Percentiles rank a stretch among this genome's conserved stretches.
Evolutionary conservation across 306 rosid species (phyloP).

Genomic region (Sophora flavescens): DNA sequence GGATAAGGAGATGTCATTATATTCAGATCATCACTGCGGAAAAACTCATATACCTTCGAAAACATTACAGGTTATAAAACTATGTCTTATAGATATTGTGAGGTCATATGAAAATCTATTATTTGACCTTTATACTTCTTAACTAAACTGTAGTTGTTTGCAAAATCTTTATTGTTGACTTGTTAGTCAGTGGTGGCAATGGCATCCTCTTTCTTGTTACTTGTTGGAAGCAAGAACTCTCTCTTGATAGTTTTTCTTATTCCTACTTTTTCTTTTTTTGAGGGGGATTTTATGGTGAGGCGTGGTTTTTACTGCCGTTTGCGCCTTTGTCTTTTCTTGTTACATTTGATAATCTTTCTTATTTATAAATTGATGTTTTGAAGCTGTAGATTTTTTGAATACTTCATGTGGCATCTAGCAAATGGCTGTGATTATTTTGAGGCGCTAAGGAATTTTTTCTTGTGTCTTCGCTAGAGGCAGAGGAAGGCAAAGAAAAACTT

Average conservation of each 20-base stretch:
- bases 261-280: not conserved
- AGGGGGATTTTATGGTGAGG: conserved; percentile 4
- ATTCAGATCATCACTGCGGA: conserved; percentile 91
- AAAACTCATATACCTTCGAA: conserved; percentile 86
- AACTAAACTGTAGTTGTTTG: not conserved
- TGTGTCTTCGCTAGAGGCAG: not conserved
- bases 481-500: too few relatives aligned
- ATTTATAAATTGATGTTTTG: not conserved
- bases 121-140: conserved; percentile 29
- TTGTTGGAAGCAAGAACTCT: conserved; percentile 3
- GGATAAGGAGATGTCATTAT: conserved; percentile 92
- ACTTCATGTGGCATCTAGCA: conserved; percentile 26
- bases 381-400: conserved; percentile 10
- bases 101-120: conserved; percentile 10
- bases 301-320: conserved; percentile 2
- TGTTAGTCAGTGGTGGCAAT: conserved; percentile 20
- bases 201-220: not conserved
- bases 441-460: conserved; percentile 1
- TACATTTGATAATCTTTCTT: not conserved
- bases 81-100: conserved; percentile 26
- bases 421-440: conserved; percentile 32
- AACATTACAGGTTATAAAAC: conserved; percentile 83
- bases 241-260: not conserved
- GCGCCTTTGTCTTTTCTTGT: conserved; percentile 16
- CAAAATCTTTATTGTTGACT: conserved; percentile 21